A percentile compares a stretch with the other conserved stretches of the same genome.
Conservation (phyloP, 2,329 filamentous ascomycete genomes). For the Diplodia corticola region DNA sequence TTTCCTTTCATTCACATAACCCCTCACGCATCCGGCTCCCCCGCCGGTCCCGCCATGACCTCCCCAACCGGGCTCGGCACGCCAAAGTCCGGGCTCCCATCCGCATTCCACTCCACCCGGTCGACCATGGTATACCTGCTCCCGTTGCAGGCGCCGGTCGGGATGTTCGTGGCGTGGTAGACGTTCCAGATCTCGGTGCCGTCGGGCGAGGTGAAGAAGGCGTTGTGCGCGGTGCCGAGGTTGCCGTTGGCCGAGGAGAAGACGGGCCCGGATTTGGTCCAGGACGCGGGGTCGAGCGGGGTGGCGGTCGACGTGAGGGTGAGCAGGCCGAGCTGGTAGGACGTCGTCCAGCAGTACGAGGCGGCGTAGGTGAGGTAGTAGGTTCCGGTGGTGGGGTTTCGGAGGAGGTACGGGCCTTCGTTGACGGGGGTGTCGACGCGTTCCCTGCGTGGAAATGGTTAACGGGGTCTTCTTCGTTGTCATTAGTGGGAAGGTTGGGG, state of each 20-base stretch:
- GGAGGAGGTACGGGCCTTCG: conserved; percentile 57
- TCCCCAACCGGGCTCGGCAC: conserved; percentile 33
- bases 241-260: conserved; percentile 58
- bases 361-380: conserved; percentile 58
- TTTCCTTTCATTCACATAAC: not conserved
- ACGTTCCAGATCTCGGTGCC: conserved; percentile 57
- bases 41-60: conserved; percentile 37
- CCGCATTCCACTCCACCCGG: conserved; percentile 50
- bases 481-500: no score
- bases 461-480: no score
- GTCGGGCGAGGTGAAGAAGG: conserved; percentile 58
- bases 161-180: conserved; percentile 56
- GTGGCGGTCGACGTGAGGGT: conserved; percentile 54
- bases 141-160: conserved; percentile 54
- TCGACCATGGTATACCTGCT: conserved; percentile 57
- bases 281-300: conserved; percentile 48
- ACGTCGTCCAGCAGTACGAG: conserved; percentile 57
- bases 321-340: conserved; percentile 56
- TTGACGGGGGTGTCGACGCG: conserved; percentile 53
- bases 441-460: conserved; percentile 36
- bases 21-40: conserved; percentile 29
- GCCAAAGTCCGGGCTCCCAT: conserved; percentile 57
- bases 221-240: conserved; percentile 60
- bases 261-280: conserved; percentile 56
- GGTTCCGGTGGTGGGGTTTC: conserved; percentile 48